phyloP scores from a whole-genome alignment of 305 asterid species.

The Fraxinus floribunda region DNA sequence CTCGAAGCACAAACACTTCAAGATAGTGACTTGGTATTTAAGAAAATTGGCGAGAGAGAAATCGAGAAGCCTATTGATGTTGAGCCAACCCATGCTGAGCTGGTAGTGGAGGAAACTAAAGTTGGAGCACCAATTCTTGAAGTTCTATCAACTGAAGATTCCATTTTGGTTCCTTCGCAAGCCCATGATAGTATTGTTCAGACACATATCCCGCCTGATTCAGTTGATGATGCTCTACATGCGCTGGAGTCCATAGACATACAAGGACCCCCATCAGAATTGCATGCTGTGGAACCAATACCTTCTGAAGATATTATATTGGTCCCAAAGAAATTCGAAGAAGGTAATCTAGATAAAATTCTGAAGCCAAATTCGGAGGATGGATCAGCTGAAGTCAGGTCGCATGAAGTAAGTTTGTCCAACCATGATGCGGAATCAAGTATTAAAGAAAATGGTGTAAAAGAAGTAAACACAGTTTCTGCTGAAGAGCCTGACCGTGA shows the following conservation, averaged over 20 bases:
- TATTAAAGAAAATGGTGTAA: neutral
- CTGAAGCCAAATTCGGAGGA: neutral
- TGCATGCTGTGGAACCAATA: conserved; percentile 18
- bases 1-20: conserved; percentile 42
- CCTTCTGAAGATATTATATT: conserved; percentile 9
- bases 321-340: neutral
- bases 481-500: neutral
- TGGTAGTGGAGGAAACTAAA: conserved; percentile 23
- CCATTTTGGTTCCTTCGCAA: conserved; percentile 31
- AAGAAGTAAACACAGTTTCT: neutral
- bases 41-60: conserved; percentile 25
- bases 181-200: conserved; percentile 25
- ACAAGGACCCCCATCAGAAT: conserved; percentile 21
- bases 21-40: conserved; percentile 30
- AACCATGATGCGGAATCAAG: conserved; percentile 10
- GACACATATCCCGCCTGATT: conserved; percentile 20
- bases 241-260: neutral
- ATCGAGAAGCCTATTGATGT: conserved; percentile 20
- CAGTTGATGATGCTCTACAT: conserved; percentile 25
- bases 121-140: conserved; percentile 23
- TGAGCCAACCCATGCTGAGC: conserved; percentile 28
- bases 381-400: conserved; percentile 8
- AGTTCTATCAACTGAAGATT: conserved; percentile 36
- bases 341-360: neutral
- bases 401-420: neutral